Percentiles rank a stretch among this genome's conserved stretches.
Evolutionary conservation across 108 stramenopile species (phyloP).

Genomic region (Hondaea fermentalgiana): DNA sequence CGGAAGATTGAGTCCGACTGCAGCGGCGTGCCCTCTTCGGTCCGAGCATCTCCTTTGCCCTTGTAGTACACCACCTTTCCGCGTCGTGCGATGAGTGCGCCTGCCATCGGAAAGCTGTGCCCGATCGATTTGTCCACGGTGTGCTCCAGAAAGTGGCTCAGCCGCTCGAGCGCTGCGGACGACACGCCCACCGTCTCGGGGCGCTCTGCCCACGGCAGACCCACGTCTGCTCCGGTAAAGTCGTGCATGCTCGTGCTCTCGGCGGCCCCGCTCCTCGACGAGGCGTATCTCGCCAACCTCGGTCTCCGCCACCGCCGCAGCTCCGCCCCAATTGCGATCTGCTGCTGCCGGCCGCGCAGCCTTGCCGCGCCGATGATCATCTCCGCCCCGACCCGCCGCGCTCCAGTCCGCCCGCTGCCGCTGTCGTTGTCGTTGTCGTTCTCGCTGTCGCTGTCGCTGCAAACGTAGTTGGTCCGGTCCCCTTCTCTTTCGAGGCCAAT

Average conservation of each 20-base stretch:
- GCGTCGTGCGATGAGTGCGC: neutral
- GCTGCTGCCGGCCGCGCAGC: no score
- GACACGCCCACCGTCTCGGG: neutral
- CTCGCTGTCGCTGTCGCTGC: no score
- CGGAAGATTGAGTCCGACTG: slow-evolving; percentile 15
- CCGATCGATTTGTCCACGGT: neutral
- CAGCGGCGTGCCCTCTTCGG: neutral
- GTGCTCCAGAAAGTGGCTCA: neutral
- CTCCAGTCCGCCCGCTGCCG: no score
- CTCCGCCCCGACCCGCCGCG: no score
- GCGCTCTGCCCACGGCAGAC: neutral
- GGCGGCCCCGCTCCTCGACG: no score
- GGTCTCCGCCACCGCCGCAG: no score
- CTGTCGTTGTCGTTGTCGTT: no score
- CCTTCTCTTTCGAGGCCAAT: no score
- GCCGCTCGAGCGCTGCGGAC: neutral
- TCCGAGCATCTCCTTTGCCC: neutral
- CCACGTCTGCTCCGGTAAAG: neutral
- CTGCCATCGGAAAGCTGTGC: neutral
- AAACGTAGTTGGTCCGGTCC: no score
- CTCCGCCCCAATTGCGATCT: no score
- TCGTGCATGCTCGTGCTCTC: no score
- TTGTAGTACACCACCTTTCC: slow-evolving; percentile 14
- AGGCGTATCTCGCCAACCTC: neutral
- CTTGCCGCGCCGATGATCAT: no score